Base-by-base conservation (phyloP, 192 early-diverging fungal species). In the Coemansia sp. region DNA sequence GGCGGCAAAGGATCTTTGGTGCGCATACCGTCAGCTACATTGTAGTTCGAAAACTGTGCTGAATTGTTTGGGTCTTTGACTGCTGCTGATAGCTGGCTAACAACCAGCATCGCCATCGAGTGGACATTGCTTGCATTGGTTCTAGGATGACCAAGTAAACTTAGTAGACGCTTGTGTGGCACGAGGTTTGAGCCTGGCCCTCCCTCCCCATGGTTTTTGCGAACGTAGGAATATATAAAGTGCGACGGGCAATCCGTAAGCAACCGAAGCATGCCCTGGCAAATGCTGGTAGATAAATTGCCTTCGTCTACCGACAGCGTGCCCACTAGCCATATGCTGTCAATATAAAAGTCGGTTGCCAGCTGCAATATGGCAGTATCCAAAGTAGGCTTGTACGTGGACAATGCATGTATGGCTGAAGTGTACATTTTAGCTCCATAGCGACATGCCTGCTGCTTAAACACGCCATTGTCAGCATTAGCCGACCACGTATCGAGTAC, bases 231-330 rank as follows among this genome's bases (percentile, higher is more conserved):
- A 16, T 42, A 30, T n/a, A 61, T 13, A 28, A 75, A 61, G 0
- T 68, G 57, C 20, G 65, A 38, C 10, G 41, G 55, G 39, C 50
- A 31, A n/a, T 53, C 61, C 13, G 65, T 58, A 8, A 75, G 54
- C 19, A 75, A 44, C 18, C 72, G 65, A 48, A 75, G 39, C 1
- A 63, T 26, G 1, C 65, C 72, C 61, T 68, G 72, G 21, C 56
- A 46, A 4, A 4, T 26, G 23, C 23, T 26, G 23, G 23, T 26
- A 1, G 4, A 26, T 16, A 55, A 53, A n/a, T 38, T 57, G 28
- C 49, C 30, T 3, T 46, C 6, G 50, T 10, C 43, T 18, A 13
- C 30, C 2, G 55, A 20, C 38, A 53, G n/a, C 21, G 72, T 59
- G 26, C 60, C 71, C 0, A 63, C 61, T n/a, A 64, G 39, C 72